phyloP scores from a whole-genome alignment of 2,329 filamentous ascomycete genomes.

The Nigrospora sphaerica region DNA sequence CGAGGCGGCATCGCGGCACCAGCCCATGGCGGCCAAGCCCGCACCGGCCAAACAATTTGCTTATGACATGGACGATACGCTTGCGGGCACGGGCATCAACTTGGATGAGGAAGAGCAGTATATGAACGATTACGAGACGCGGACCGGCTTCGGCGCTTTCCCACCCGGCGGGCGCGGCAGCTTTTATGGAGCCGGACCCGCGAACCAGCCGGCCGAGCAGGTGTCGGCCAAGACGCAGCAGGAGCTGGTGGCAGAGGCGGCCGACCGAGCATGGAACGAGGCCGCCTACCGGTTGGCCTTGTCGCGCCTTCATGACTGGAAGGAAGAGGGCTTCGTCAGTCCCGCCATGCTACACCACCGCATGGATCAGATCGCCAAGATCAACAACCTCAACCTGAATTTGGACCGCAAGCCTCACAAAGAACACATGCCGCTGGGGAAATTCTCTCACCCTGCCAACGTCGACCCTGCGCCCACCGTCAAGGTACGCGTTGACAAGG shows the following conservation, averaged over 20 bases:
- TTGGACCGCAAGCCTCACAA: constrained; percentile 42
- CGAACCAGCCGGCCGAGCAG: constrained; percentile 52
- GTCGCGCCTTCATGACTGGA: constrained; percentile 60
- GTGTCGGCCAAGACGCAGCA: constrained; percentile 45
- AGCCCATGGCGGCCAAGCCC: constrained; percentile 57
- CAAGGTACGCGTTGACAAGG: constrained; percentile 46
- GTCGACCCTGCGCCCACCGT: constrained; percentile 41
- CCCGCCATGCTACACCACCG: constrained; percentile 54
- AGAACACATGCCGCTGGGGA: constrained; percentile 33
- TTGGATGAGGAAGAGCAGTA: constrained; percentile 80
- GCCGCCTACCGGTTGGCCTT: constrained; percentile 56
- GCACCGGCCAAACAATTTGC: constrained; percentile 53
- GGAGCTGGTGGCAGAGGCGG: constrained; percentile 57
- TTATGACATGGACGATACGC: constrained; percentile 75
- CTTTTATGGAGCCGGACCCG: constrained; percentile 59
- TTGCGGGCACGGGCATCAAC: constrained; percentile 81
- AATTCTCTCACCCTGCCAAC: constrained; percentile 41
- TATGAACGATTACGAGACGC: constrained; percentile 56
- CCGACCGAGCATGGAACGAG: constrained; percentile 58
- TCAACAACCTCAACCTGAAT: constrained; percentile 50
- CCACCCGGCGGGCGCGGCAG: constrained; percentile 46
- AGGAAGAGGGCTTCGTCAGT: constrained; percentile 60
- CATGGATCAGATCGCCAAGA: constrained; percentile 49
- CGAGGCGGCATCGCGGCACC: constrained; percentile 21
- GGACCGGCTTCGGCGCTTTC: constrained; percentile 49